phyloP scores from a whole-genome alignment of 805 yeast genomes.

The Saccharomycodes ludwigii region DNA sequence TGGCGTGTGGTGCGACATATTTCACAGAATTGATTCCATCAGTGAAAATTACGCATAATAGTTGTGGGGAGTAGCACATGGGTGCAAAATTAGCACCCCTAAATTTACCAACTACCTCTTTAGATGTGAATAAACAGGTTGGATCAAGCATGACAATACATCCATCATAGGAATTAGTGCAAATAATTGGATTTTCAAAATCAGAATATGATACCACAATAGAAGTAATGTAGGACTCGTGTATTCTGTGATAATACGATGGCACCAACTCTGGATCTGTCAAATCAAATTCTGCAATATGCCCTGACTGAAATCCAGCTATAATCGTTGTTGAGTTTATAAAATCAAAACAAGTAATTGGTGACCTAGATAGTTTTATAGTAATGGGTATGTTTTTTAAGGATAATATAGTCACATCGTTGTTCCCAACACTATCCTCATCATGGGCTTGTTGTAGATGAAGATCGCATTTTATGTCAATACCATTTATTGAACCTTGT shows the following conservation, averaged over 20 bases:
- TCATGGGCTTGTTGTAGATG: background rate
- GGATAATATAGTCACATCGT: conserved; percentile 10
- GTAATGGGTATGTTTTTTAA: conserved; percentile 15
- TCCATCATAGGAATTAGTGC: conserved; percentile 32
- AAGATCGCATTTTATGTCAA: conserved; percentile 32
- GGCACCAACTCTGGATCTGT: conserved; percentile 19
- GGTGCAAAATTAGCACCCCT: conserved; percentile 22
- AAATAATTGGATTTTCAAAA: conserved; percentile 22
- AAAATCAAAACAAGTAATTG: conserved; percentile 38
- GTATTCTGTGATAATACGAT: conserved; percentile 26
- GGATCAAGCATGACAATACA: conserved; percentile 25
- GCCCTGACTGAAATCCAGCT: conserved; percentile 50
- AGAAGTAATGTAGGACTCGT: conserved; percentile 26
- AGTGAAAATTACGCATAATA: conserved; percentile 26
- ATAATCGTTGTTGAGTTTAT: conserved; percentile 31
- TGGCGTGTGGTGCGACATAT: conserved; percentile 26
- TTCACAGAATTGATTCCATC: conserved; percentile 31
- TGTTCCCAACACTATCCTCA: conserved; percentile 5
- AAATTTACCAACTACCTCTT: conserved; percentile 19
- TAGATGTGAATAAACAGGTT: conserved; percentile 20
- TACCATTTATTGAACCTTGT: conserved; percentile 43
- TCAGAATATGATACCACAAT: conserved; percentile 25
- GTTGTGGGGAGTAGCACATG: conserved; percentile 20
- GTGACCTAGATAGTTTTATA: conserved; percentile 15
- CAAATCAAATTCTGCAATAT: conserved; percentile 42